These are phyloP conservation scores for Musa schizocarpa DNA, from an alignment of 176 grass and related monocot genomes.

Conservation along the genomic window DNA sequence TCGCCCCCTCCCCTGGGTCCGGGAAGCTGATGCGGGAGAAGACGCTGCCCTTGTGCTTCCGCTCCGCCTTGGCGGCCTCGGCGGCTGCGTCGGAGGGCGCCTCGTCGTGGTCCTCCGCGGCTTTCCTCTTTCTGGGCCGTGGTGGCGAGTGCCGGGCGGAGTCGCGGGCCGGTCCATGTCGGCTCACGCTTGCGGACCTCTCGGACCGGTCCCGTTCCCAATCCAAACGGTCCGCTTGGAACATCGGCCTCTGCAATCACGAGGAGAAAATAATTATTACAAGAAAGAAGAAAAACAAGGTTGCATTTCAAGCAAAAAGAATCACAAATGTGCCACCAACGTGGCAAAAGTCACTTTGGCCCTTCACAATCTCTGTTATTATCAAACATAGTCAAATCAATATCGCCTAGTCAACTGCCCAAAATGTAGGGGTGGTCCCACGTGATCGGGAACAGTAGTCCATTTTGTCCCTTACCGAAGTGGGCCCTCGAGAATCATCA, in stretches of 20 bases:
- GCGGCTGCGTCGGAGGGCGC: slow-evolving; percentile 26
- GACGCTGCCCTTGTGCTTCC: slow-evolving; percentile 73
- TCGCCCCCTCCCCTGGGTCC: slow-evolving; percentile 19
- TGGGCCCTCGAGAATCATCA: no score
- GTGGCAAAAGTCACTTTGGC: neutral
- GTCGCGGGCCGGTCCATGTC: slow-evolving; percentile 24
- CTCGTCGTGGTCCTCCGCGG: slow-evolving; percentile 52
- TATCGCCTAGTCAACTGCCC: no score
- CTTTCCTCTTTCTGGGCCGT: slow-evolving; percentile 53
- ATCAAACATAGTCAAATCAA: no score
- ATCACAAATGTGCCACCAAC: neutral
- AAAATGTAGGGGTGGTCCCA: no score
- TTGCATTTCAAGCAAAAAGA: neutral
- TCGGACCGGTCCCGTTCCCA: slow-evolving; percentile 38
- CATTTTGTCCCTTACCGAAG: no score
- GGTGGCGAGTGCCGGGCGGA: slow-evolving; percentile 36
- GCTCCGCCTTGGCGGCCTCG: slow-evolving; percentile 21
- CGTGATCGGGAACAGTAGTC: no score
- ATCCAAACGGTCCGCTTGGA: slow-evolving; percentile 12
- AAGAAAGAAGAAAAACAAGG: no score
- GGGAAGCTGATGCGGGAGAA: slow-evolving; percentile 97
- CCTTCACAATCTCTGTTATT: no score
- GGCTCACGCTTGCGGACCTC: slow-evolving; percentile 21
- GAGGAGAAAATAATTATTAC: neutral
- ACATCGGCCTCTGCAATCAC: slow-evolving; percentile 37